Evolutionary conservation across 2,329 filamentous ascomycete genomes (phyloP).

Genomic region (Ophiobolus disseminans): DNA sequence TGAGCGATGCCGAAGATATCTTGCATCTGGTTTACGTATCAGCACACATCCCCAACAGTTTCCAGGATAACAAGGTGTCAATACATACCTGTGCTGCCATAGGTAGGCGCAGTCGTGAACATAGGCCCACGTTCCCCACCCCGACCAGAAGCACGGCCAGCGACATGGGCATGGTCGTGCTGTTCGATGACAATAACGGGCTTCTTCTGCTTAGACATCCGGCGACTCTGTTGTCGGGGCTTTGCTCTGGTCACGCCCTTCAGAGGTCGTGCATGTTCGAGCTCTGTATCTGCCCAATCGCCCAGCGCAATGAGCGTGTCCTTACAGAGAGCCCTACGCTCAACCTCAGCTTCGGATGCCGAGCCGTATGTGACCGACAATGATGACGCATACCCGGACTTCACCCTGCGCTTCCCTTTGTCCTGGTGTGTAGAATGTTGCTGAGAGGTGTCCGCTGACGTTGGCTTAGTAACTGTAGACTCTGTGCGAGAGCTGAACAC

Average conservation of each 20-base stretch:
- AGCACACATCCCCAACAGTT: conserved; percentile 1
- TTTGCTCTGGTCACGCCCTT: conserved; percentile 19
- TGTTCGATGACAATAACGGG: conserved; percentile 25
- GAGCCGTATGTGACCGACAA: conserved; percentile 37
- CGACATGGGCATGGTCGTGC: not conserved
- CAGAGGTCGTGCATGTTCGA: conserved; percentile 10
- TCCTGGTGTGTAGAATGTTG: conserved; percentile 3
- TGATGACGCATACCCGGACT: conserved; percentile 27
- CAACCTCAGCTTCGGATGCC: conserved; percentile 26
- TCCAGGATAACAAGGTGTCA: not conserved
- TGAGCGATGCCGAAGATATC: conserved; percentile 22
- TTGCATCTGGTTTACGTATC: conserved; percentile 10
- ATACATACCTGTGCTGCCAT: conserved; percentile 19
- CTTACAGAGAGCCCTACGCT: conserved; percentile 12
- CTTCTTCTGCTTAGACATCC: conserved; percentile 28
- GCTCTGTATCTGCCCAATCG: conserved; percentile 22
- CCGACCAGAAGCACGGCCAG: not conserved
- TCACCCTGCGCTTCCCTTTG: conserved; percentile 23
- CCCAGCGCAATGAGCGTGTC: conserved; percentile 24
- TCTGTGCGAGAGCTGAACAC: conserved; percentile 25
- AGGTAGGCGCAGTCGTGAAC: conserved; percentile 7
- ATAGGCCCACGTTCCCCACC: not conserved
- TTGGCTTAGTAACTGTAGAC: conserved; percentile 36
- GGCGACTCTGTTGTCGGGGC: conserved; percentile 10
- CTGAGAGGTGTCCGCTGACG: conserved; percentile 34